Evolutionary conservation across 1,284 basidiomycete species (phyloP), one percentile per base, ranked within the genome.

Genomic region (Malassezia pachydermatis): DNA sequence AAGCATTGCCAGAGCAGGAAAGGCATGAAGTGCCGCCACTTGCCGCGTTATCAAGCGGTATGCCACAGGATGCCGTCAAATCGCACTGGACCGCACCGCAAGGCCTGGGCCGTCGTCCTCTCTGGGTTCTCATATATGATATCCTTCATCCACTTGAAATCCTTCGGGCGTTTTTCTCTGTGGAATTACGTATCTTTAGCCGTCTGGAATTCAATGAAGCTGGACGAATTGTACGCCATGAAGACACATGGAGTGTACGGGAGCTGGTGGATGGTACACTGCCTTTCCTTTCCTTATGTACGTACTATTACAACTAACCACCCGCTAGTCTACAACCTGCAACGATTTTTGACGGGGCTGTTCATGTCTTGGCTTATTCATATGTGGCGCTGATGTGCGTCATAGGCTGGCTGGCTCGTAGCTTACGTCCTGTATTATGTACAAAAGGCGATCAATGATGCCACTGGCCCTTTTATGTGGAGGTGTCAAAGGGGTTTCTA

Each of bases 171-270:
- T 32, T 72, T 4, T 64, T 59, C 46, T 64, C 63, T n/a, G 60
- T 72, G 39, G 59, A 70, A 49, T 48, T 72, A 32, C 62, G 66
- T 25, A 36, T 71, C 14, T 60, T 71, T 61, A 70, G 64, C 39
- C 59, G 69, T 1, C 57, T 72, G 23, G 69, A 72, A 51, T 72
- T 72, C 57, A 72, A 72, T 55, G 69, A 72, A 36, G 64, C 59
- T 29, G 69, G 69, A 14, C 54, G 61, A 16, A 68, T 72, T 32
- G 67, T 70, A 3, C 54, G 64, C 22, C 69, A 71, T 47, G 69
- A 71, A 37, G 69, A 71, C 41, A 65, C 63, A 5, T 71, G 69
- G 69, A 63, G 69, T 7, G 23, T 69, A 43, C 55, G 67, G 5
- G 69, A 71, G 56, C 55, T 66, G 8, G 63, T 71, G 30, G 69